Base-by-base conservation (phyloP, 1,139 yeast species). In the Saccharomyces hybrid region DNA sequence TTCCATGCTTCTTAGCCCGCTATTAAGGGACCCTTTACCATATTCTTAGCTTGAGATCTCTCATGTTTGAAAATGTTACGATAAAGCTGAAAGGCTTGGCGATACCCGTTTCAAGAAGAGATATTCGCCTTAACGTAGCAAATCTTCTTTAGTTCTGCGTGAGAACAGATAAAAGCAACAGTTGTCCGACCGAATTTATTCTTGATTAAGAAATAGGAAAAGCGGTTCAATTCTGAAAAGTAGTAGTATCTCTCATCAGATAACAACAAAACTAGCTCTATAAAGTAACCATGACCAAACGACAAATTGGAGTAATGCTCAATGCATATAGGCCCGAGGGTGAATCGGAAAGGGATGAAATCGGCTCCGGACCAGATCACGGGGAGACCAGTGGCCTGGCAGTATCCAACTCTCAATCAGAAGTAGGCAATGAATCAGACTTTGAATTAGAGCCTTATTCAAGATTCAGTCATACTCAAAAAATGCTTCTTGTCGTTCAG, bases 41-140 rank as follows among this genome's bases (percentile, higher is more conserved):
- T 29, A 29, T 29, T 29, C 32, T 64, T 83, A 84, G 66, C 93
- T 95, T 0, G 88, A 87, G 0, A 69, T 88, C 26, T 78, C 83
- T 0, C 75, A 74, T 9, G 69, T 88, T 5, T 77, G 80, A 27
- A 59, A 66, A 29, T 29, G 32, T 29, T 0, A 3, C 32, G 32
- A 29, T 29, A 29, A 29, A 29, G 32, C 32, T 11, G 32, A 29
- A 29, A 29, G 32, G 32, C 32, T 29, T 29, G 32, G 32, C 32
- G 32, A 29, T 29, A 29, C 32, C 32, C 32, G 32, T 29, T 29
- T 0, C 32, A 29, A 29, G n/a, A 11, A 3, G 32, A 1, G 32
- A 0, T 19, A 19, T 29, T 29, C 1, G n/a, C 1, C 32, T 29
- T 29, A 29, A 29, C 32, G 32, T 29, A 29, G 32, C 32, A 29